Evolutionary conservation across 768 basidiomycete genomes (phyloP).

Genomic region (Mycena maculata): DNA sequence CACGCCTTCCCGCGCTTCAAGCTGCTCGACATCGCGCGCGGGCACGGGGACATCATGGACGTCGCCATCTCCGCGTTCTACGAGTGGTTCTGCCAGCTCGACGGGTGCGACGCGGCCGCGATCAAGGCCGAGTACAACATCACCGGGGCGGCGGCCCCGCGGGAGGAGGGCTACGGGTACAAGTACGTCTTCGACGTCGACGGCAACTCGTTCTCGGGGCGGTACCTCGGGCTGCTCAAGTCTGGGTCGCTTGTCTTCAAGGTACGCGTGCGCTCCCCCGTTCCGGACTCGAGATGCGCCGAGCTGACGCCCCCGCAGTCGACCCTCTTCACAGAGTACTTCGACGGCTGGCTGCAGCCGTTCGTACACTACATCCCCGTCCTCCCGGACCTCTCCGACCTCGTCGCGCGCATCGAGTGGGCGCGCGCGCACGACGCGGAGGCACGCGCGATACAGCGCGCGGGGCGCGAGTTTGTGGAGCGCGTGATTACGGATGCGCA

Average conservation of each 20-base stretch:
- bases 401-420: constrained; percentile 32
- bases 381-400: constrained; percentile 29
- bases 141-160: constrained; percentile 1
- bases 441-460: constrained; percentile 24
- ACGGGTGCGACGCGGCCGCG: constrained; percentile 27
- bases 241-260: constrained; percentile 30
- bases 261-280: neutral
- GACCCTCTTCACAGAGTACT: constrained; percentile 32
- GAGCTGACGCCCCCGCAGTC: constrained; percentile 5
- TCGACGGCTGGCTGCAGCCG: constrained; percentile 28
- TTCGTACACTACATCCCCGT: constrained; percentile 35
- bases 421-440: constrained; percentile 24
- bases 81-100: constrained; percentile 25
- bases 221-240: constrained; percentile 24
- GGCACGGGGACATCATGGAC: constrained; percentile 17
- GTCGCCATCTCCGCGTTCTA: constrained; percentile 26
- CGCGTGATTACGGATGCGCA: constrained; percentile 30
- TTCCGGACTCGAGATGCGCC: neutral
- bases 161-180: constrained; percentile 30
- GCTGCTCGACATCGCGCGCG: constrained; percentile 32
- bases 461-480: constrained; percentile 26
- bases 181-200: constrained; percentile 34
- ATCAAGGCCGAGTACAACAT: constrained; percentile 31
- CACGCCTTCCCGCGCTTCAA: constrained; percentile 32
- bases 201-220: constrained; percentile 29